These are phyloP conservation scores for Chaetomium globosum DNA, from an alignment of 2,329 filamentous ascomycete genomes.

Conservation along the genomic window DNA sequence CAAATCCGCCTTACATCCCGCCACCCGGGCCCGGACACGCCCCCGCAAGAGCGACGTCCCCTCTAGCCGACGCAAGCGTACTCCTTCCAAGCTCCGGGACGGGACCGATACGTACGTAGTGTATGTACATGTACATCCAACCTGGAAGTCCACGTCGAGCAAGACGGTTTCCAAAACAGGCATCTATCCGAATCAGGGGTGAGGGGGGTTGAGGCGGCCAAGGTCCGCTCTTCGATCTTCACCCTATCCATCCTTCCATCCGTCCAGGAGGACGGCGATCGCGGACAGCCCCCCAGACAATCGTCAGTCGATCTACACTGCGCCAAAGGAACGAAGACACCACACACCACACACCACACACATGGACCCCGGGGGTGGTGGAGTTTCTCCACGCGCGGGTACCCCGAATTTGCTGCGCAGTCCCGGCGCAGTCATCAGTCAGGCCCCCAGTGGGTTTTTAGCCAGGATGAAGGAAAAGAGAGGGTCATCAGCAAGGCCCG, in stretches of 20 bases:
- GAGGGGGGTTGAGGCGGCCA: background rate
- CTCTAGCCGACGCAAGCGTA: background rate
- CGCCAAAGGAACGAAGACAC: background rate
- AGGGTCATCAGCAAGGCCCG: background rate
- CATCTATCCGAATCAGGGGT: background rate
- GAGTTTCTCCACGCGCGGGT: background rate
- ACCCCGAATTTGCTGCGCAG: background rate
- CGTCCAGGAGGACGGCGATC: background rate
- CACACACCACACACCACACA: too few species aligned
- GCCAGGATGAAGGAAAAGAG: conserved; percentile 16
- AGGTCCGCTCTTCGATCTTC: background rate
- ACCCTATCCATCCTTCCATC: background rate
- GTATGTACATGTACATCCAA: background rate
- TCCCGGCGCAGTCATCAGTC: background rate
- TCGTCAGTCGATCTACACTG: background rate
- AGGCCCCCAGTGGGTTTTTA: background rate
- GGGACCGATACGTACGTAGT: background rate
- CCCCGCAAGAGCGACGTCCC: too few species aligned
- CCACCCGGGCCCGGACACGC: background rate
- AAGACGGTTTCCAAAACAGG: background rate
- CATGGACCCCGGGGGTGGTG: background rate
- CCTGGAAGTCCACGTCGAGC: background rate
- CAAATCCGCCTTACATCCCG: background rate
- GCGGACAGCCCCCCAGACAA: background rate
- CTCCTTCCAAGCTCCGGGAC: background rate